Evolutionary conservation across 192 early-diverging fungal species (phyloP), one percentile per base, ranked within the genome.

Genomic region (Coemansia sp.): DNA sequence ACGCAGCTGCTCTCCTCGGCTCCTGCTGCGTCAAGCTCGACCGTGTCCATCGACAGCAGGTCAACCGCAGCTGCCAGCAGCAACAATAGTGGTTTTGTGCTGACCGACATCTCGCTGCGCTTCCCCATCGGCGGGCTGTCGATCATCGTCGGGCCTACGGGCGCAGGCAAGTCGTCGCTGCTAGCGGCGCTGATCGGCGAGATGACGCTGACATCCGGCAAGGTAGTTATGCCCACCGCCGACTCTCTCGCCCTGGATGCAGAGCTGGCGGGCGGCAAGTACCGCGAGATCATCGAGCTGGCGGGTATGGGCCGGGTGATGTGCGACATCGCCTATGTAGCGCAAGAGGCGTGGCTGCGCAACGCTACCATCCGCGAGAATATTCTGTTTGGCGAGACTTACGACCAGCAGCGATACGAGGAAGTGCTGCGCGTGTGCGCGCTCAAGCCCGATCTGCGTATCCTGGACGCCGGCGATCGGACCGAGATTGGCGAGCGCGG

Each of bases 401-500:
- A 83, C 54, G 86, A 97, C 59, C 76, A 88, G 59, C 83, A 83
- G 29, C 90, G 91, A 11, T 99, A 99, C 65, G 68, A 83, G 17
- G 77, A 88, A 24, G 94, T 95, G 5, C 65, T 99, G 22, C 76
- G 86, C n/a, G 91, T 90, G 65, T 98, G 95, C 32, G 96, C 96
- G 3, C 78, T 99, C 17, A 66, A 71, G 3, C 79, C 86, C 6
- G 97, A 99, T 67, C 84, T 99, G 29, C 89, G 89, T 15, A 92
- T 91, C 63, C 76, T 99, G 6, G 88, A 92, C 22, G 91, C 84
- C 25, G 95, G 96, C 14, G 97, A 99, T 74, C 77, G 86, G 64
- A 98, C 97, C 4, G 95, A 98, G 82, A 86, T 99, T 68, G 94
- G 94, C 8, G 94, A 96, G 70, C 91, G 92, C 27, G 94, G 94